Evolutionary conservation across 768 basidiomycete genomes (phyloP).

Genomic region (Mrakia hoshinonis): DNA sequence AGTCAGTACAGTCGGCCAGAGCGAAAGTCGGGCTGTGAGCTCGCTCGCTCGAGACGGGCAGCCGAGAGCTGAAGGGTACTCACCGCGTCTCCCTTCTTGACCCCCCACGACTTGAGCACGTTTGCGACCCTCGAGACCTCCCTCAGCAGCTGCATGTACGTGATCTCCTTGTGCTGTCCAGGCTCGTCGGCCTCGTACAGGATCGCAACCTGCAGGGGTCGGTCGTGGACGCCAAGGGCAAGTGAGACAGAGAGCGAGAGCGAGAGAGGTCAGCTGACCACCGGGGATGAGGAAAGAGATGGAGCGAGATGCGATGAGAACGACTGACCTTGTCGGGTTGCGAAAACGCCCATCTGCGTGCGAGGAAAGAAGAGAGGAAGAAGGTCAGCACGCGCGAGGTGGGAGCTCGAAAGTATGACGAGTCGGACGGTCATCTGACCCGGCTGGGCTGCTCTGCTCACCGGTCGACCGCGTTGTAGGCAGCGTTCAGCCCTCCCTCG

Average conservation of each 20-base stretch:
- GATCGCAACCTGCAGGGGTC: slow-evolving; percentile 62
- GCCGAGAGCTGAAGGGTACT: no score
- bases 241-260: not conserved
- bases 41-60: no score
- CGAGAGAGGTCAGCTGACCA: slow-evolving; percentile 4
- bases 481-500: slow-evolving; percentile 81
- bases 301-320: not conserved
- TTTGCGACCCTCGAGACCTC: slow-evolving; percentile 86
- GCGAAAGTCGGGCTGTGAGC: no score
- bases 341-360: slow-evolving; percentile 73
- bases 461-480: slow-evolving; percentile 92
- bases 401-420: no score
- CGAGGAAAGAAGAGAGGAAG: not conserved
- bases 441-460: no score
- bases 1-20: no score
- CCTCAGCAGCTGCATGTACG: slow-evolving; percentile 74
- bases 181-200: slow-evolving; percentile 98
- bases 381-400: no score
- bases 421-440: no score
- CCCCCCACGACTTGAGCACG: slow-evolving; percentile 75
- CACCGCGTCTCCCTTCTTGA: slow-evolving; percentile 78
- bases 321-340: slow-evolving; percentile 55
- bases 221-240: no score
- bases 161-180: slow-evolving; percentile 61
- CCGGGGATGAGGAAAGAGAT: not conserved